Conservation (phyloP, 768 basidiomycete species). For the Mycena galopus region DNA sequence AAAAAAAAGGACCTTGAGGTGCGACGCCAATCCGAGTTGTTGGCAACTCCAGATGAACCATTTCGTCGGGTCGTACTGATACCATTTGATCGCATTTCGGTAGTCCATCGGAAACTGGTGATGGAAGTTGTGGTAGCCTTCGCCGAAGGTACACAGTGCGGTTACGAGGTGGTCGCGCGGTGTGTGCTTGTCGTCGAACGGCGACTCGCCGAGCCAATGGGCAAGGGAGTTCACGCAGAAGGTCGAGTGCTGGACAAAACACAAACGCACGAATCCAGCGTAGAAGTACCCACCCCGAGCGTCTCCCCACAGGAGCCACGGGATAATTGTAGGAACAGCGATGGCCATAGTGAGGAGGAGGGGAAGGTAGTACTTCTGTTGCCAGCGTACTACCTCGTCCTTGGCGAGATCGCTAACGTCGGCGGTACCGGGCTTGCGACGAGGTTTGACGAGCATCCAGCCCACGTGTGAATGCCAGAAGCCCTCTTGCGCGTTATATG, state of each 20-base stretch:
- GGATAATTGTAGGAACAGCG: no score
- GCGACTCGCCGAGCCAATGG: constrained; percentile 47
- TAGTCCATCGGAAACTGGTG: constrained; percentile 93
- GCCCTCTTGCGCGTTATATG: constrained; percentile 70
- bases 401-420: no score
- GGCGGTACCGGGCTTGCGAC: no score
- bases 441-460: no score
- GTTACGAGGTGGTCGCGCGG: constrained; percentile 86
- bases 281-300: no score
- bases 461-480: background rate
- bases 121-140: constrained; percentile 93
- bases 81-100: constrained; percentile 83
- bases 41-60: constrained; percentile 42
- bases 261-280: no score
- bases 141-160: constrained; percentile 76
- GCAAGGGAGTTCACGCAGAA: no score
- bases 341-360: no score
- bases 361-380: background rate
- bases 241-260: no score
- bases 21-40: no score
- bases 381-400: no score
- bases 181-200: constrained; percentile 85
- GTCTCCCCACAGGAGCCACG: no score
- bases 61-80: constrained; percentile 78
- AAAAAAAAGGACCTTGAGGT: constrained; percentile 54